Percentiles rank a stretch among this genome's conserved stretches.
Conservation (phyloP, 371 early-diverging fungal species). For the Lichtheimia ornata region DNA sequence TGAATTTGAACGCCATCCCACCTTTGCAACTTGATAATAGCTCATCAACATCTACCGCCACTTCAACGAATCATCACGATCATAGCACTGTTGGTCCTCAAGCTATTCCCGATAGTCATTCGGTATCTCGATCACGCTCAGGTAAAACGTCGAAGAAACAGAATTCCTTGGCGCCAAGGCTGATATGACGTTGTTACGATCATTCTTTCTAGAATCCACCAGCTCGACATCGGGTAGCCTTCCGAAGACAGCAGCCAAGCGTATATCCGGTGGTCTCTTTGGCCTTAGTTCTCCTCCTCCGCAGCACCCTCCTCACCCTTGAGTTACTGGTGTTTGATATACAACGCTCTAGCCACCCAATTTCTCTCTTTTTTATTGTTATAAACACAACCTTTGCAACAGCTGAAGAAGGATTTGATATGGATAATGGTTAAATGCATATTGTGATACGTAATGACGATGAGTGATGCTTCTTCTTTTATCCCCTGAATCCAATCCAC, state of each 20-base stretch:
- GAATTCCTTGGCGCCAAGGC: slow-evolving; percentile 4
- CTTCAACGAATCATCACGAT: slow-evolving; percentile 12
- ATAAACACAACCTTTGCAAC: too few relatives aligned
- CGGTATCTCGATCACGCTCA: slow-evolving; percentile 17
- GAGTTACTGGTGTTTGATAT: neutral
- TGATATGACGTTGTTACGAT: neutral
- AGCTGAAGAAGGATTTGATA: too few relatives aligned
- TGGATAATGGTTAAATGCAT: too few relatives aligned
- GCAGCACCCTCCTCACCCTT: slow-evolving; percentile 38
- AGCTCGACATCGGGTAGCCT: slow-evolving; percentile 32
- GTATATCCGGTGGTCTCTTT: slow-evolving; percentile 43
- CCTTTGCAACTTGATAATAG: slow-evolving; percentile 44
- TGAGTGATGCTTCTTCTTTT: too few relatives aligned
- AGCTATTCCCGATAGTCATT: slow-evolving; percentile 21
- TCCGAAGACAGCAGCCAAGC: slow-evolving; percentile 29
- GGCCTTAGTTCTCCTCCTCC: slow-evolving; percentile 40
- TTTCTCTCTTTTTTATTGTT: too few relatives aligned
- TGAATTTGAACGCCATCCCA: slow-evolving; percentile 32
- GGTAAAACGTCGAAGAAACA: slow-evolving; percentile 10
- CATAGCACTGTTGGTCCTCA: slow-evolving; percentile 21
- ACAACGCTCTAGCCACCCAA: too few relatives aligned
- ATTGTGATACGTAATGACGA: too few relatives aligned
- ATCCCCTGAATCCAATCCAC: too few relatives aligned
- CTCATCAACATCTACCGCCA: slow-evolving; percentile 16
- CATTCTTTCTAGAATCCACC: slow-evolving; percentile 29